phyloP scores from a whole-genome alignment of 1,284 basidiomycete genomes.

The Trametes pubescens region DNA sequence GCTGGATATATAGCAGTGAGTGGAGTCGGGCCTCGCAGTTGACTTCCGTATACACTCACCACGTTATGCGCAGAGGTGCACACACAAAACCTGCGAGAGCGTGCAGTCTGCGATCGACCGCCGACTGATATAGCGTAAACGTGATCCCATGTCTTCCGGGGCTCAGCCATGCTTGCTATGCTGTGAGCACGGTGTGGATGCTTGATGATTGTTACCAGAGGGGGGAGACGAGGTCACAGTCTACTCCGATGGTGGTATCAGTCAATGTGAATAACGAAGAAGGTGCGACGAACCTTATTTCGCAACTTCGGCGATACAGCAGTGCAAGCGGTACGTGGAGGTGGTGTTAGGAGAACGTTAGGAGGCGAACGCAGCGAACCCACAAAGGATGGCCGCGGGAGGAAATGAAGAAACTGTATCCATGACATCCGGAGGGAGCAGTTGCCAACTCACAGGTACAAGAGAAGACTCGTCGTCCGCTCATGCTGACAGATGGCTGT shows the following conservation, averaged over 20 bases:
- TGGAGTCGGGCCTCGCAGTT: slow-evolving; percentile 3
- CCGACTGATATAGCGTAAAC: slow-evolving; percentile 8
- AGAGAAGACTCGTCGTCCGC: not conserved
- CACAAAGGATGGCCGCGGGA: not conserved
- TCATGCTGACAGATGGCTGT: slow-evolving; percentile 3
- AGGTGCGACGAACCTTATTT: not conserved
- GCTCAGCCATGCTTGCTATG: not conserved
- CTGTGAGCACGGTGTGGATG: slow-evolving; percentile 11
- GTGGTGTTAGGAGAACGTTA: not conserved
- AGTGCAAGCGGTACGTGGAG: not conserved
- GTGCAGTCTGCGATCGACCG: slow-evolving; percentile 1
- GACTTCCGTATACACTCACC: not conserved
- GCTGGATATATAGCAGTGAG: slow-evolving; percentile 19
- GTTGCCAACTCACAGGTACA: slow-evolving; percentile 12
- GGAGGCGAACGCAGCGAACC: not conserved
- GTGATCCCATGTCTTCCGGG: not conserved
- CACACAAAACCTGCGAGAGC: not conserved
- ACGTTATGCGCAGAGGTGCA: not conserved
- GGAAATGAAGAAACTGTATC: slow-evolving; percentile 5
- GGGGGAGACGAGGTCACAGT: not conserved
- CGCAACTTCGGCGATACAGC: not conserved
- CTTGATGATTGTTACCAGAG: slow-evolving; percentile 15
- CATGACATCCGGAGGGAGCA: slow-evolving; percentile 9
- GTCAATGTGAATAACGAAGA: not conserved
- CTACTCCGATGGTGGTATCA: slow-evolving; percentile 3